Percentiles rank a stretch among this genome's conserved stretches.
These are phyloP conservation scores for Pichia nanzhaoensis DNA, from an alignment of 805 yeast species.

Conservation along the genomic window DNA sequence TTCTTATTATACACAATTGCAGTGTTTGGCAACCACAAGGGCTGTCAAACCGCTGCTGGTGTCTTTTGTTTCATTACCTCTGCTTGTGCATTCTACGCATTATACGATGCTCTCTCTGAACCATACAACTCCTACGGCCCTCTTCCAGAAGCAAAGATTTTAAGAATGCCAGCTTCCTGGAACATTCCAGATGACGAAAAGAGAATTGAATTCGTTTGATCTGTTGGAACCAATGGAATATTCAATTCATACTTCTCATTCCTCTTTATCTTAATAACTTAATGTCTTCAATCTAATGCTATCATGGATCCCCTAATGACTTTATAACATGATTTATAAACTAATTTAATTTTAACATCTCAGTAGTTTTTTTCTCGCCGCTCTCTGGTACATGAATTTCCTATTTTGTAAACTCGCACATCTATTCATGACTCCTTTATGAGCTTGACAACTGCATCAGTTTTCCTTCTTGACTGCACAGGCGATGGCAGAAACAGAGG, in stretches of 20 bases:
- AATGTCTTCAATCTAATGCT: too few relatives aligned
- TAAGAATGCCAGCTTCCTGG: slow-evolving; percentile 27
- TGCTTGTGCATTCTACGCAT: slow-evolving; percentile 36
- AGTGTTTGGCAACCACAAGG: slow-evolving; percentile 30
- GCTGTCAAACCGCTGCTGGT: slow-evolving; percentile 35
- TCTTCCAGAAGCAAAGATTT: slow-evolving; percentile 20
- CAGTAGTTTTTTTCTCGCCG: too few relatives aligned
- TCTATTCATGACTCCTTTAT: too few relatives aligned
- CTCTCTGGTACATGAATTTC: too few relatives aligned
- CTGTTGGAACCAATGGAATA: too few relatives aligned
- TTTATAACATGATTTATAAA: not conserved
- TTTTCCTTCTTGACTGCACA: too few relatives aligned
- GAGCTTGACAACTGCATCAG: too few relatives aligned
- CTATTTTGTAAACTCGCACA: too few relatives aligned
- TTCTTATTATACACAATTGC: slow-evolving; percentile 36
- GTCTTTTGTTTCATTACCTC: slow-evolving; percentile 36
- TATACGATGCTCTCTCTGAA: slow-evolving; percentile 33
- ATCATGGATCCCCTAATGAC: too few relatives aligned
- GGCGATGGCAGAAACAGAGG: not conserved
- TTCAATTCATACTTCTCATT: not conserved
- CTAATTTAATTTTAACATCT: too few relatives aligned
- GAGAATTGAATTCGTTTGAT: slow-evolving; percentile 18
- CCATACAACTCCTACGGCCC: slow-evolving; percentile 18
- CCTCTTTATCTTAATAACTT: too few relatives aligned
- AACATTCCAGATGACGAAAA: slow-evolving; percentile 18